Conservation (phyloP, 345 rosid genomes). For the Eucalyptus marginata region DNA sequence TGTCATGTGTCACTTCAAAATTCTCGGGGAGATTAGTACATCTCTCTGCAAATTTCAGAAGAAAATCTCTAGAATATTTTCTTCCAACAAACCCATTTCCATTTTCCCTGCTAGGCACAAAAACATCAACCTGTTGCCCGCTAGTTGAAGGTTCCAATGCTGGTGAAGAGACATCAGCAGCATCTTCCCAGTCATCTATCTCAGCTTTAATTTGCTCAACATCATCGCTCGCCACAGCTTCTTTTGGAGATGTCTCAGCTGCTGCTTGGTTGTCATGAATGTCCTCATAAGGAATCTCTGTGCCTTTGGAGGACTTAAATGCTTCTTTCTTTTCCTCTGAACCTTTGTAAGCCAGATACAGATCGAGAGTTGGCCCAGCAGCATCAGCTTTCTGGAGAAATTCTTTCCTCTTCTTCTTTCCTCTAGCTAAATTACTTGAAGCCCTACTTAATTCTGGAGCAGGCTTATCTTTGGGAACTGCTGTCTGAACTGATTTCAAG, state of each 20-base stretch:
- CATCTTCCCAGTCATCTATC: slow-evolving; percentile 98
- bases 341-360: slow-evolving; percentile 83
- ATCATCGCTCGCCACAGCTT: slow-evolving; percentile 11
- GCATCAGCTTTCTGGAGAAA: slow-evolving; percentile 87
- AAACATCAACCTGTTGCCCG: slow-evolving; percentile 5
- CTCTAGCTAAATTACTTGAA: slow-evolving; percentile 23
- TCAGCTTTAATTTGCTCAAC: slow-evolving; percentile 41
- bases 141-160: slow-evolving; percentile 43
- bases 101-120: neutral
- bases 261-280: slow-evolving; percentile 20
- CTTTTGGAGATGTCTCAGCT: slow-evolving; percentile 11
- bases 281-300: slow-evolving; percentile 5
- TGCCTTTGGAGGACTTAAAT: slow-evolving; percentile 9
- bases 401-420: slow-evolving; percentile 60
- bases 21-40: slow-evolving; percentile 60
- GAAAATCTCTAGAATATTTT: slow-evolving; percentile 94
- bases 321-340: slow-evolving; percentile 74
- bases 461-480: slow-evolving; percentile 40
- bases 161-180: slow-evolving; percentile 75
- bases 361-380: slow-evolving; percentile 75
- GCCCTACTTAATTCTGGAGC: slow-evolving; percentile 23
- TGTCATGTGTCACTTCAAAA: slow-evolving; percentile 38
- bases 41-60: slow-evolving; percentile 60
- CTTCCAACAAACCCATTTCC: slow-evolving; percentile 29
- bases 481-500: slow-evolving; percentile 2